A percentile compares a stretch with the other conserved stretches of the same genome.
Evolutionary conservation across 139 green algal genomes (phyloP).

Genomic region (Spirogloea muscicola): DNA sequence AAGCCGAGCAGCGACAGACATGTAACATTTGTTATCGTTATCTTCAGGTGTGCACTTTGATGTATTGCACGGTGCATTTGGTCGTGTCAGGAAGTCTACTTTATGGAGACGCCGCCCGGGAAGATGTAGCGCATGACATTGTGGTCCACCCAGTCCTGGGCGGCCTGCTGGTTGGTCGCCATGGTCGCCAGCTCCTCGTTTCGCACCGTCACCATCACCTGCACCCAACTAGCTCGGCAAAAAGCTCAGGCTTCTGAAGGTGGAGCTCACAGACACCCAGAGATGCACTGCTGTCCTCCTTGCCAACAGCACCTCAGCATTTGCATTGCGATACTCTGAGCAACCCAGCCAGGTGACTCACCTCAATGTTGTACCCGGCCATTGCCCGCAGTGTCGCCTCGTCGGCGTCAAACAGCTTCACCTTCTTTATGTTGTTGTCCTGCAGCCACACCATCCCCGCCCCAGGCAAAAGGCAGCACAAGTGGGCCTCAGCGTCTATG

Average conservation of each 20-base stretch:
- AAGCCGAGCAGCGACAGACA: too few species aligned
- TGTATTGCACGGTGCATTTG: too few species aligned
- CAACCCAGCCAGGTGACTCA: too few species aligned
- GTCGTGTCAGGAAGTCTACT: not conserved
- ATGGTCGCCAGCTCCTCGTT: conserved; percentile 20
- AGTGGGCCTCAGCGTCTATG: not conserved
- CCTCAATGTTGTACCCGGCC: too few species aligned
- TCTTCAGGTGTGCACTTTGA: too few species aligned
- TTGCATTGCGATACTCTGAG: too few species aligned
- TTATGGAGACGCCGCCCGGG: conserved; percentile 7
- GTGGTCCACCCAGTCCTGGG: conserved; percentile 24
- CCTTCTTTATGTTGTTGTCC: conserved; percentile 6
- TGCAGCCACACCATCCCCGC: not conserved
- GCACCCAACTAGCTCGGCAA: not conserved
- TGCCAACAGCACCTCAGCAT: too few species aligned
- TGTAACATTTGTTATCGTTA: too few species aligned
- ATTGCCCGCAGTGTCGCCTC: conserved; percentile 4
- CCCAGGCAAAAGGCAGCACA: not conserved
- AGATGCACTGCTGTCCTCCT: too few species aligned
- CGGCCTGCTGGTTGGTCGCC: not conserved
- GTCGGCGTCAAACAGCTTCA: conserved; percentile 35
- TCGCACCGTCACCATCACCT: conserved; percentile 34
- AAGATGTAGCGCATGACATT: conserved; percentile 15
- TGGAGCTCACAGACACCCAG: too few species aligned
- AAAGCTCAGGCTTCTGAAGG: too few species aligned